A percentile compares a stretch with the other conserved stretches of the same genome.
phyloP scores from a whole-genome alignment of 1,284 basidiomycete species.

The Malassezia arunalokei region DNA sequence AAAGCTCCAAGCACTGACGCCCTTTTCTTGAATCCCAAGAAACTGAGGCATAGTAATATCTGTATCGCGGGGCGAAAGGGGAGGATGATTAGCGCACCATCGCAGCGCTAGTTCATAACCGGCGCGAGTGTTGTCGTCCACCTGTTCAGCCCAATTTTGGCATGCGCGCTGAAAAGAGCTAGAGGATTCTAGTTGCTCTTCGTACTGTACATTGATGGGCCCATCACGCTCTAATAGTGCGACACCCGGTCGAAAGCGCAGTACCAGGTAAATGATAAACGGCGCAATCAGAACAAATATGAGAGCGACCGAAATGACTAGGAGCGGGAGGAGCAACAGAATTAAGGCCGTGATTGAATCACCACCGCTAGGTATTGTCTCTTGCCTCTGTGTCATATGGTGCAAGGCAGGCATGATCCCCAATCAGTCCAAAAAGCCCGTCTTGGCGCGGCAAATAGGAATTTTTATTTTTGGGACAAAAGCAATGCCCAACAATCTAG shows the following conservation, averaged over 20 bases:
- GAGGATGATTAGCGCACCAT: constrained; percentile 48
- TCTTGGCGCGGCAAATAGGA: too few relatives aligned
- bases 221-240: constrained; percentile 74
- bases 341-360: constrained; percentile 14
- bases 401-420: neutral
- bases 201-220: constrained; percentile 80
- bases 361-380: neutral
- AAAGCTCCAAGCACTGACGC: constrained; percentile 44
- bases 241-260: constrained; percentile 26
- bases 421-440: neutral
- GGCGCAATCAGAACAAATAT: constrained; percentile 50
- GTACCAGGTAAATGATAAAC: constrained; percentile 34
- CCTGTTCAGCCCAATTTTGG: constrained; percentile 78
- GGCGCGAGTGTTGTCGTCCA: constrained; percentile 57
- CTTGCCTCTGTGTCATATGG: neutral
- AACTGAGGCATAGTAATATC: constrained; percentile 46
- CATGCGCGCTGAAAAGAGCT: constrained; percentile 85
- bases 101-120: constrained; percentile 79
- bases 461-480: too few relatives aligned
- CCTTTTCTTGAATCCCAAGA: constrained; percentile 45
- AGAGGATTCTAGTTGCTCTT: constrained; percentile 59
- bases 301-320: constrained; percentile 77
- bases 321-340: constrained; percentile 50
- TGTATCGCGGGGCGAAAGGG: constrained; percentile 26
- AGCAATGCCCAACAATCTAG: too few relatives aligned